Conservation (phyloP, 192 early-diverging fungal species). For the Coemansia sp. region DNA sequence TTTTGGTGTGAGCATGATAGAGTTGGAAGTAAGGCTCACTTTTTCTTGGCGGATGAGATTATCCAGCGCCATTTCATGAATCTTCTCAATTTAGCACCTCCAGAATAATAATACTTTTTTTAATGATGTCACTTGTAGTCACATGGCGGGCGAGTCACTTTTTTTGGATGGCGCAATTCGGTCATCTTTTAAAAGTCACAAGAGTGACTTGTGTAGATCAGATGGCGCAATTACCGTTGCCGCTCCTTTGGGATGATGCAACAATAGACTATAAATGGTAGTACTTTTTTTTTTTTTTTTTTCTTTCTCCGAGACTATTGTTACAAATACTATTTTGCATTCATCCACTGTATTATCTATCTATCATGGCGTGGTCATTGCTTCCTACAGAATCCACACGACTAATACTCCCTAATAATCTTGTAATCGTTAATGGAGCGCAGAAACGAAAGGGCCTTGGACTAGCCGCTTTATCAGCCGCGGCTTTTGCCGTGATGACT, state of each 20-base stretch:
- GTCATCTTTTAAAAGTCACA: neutral
- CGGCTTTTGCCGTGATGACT: conserved; percentile 30
- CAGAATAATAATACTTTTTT: too few species aligned
- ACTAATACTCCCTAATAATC: neutral
- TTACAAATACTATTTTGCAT: neutral
- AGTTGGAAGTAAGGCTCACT: conserved; percentile 33
- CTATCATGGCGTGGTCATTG: conserved; percentile 3
- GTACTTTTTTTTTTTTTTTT: neutral
- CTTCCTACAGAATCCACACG: neutral
- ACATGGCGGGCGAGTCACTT: neutral
- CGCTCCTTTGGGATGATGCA: neutral
- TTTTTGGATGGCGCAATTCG: neutral
- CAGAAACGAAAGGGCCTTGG: conserved; percentile 20
- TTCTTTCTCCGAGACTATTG: neutral
- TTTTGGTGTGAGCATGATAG: conserved; percentile 29
- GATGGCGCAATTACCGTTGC: neutral
- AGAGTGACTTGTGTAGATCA: neutral
- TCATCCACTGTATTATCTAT: neutral
- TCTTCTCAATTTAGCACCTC: neutral
- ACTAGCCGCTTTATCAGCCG: conserved; percentile 21
- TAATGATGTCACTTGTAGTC: too few species aligned
- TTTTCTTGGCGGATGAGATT: conserved; percentile 36
- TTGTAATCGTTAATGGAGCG: neutral
- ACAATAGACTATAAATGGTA: neutral
- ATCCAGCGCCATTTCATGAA: conserved; percentile 22